These are phyloP conservation scores for Nematocida ironsii DNA, from an alignment of 371 early-diverging fungal genomes.

Conservation along the genomic window DNA sequence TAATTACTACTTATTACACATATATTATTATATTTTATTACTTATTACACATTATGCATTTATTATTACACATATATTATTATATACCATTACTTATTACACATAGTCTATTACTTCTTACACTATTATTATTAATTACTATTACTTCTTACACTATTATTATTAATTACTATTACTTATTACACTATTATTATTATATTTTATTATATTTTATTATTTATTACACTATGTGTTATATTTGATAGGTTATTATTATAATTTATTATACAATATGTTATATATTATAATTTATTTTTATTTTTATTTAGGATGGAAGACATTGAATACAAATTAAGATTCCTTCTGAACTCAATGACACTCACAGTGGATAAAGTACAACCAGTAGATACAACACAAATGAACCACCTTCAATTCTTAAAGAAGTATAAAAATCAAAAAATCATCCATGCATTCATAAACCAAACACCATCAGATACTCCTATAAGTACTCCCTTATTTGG, in stretches of 20 bases:
- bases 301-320: slow-evolving; percentile 65
- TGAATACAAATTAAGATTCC: slow-evolving; percentile 67
- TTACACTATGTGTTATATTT: neutral
- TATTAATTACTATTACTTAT: neutral
- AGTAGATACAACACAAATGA: slow-evolving; percentile 41
- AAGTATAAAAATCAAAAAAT: slow-evolving; percentile 62
- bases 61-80: too few species aligned
- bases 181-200: neutral
- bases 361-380: slow-evolving; percentile 49
- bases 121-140: neutral
- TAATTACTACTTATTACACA: too few species aligned
- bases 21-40: too few species aligned
- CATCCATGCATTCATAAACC: slow-evolving; percentile 53
- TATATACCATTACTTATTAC: neutral
- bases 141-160: neutral
- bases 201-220: neutral
- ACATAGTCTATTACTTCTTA: neutral
- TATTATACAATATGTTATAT: neutral
- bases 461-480: neutral
- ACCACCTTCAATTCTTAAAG: slow-evolving; percentile 60
- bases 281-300: slow-evolving; percentile 28
- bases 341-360: slow-evolving; percentile 63
- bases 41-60: too few species aligned
- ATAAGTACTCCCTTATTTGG: slow-evolving; percentile 61
- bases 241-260: neutral